Evolutionary conservation across 768 basidiomycete species (phyloP).

Genomic region (Lentinula aciculospora): DNA sequence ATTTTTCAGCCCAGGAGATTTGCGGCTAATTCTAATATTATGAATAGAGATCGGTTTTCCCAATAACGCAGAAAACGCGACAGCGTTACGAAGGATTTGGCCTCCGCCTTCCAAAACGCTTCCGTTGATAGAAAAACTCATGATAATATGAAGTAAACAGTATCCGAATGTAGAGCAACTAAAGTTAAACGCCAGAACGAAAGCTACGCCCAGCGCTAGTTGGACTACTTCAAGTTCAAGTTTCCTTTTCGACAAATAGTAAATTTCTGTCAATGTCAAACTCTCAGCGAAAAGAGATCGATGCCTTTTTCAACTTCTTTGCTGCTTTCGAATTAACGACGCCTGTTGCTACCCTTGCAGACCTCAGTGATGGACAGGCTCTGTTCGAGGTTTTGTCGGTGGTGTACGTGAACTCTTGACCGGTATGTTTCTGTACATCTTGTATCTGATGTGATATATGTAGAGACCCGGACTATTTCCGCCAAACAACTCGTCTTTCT

Average conservation of each 20-base stretch:
- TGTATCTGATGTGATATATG: slow-evolving; percentile 7
- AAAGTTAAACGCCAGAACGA: too few species aligned
- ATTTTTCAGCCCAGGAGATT: slow-evolving; percentile 59
- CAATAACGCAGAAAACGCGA: slow-evolving; percentile 61
- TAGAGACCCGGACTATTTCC: slow-evolving; percentile 81
- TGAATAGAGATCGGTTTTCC: slow-evolving; percentile 52
- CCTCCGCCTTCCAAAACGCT: slow-evolving; percentile 57
- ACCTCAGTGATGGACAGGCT: slow-evolving; percentile 77
- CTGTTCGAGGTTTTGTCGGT: slow-evolving; percentile 70
- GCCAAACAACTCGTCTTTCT: slow-evolving; percentile 50
- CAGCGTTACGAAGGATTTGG: slow-evolving; percentile 66
- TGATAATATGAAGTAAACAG: too few species aligned
- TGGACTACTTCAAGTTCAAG: not conserved
- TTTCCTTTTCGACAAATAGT: not conserved
- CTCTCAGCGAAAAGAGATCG: slow-evolving; percentile 53
- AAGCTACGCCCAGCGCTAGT: not conserved
- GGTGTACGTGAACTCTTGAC: slow-evolving; percentile 49
- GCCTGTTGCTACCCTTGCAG: slow-evolving; percentile 54
- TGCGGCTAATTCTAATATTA: slow-evolving; percentile 55
- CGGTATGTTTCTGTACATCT: slow-evolving; percentile 3
- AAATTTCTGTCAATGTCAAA: slow-evolving; percentile 33
- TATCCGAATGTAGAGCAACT: too few species aligned
- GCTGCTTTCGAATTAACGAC: slow-evolving; percentile 63
- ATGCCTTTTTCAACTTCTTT: slow-evolving; percentile 81
- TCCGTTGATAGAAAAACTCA: slow-evolving; percentile 10